Evolutionary conservation across 1,284 basidiomycete species (phyloP).

Genomic region (Lentinula novae-zelandiae): DNA sequence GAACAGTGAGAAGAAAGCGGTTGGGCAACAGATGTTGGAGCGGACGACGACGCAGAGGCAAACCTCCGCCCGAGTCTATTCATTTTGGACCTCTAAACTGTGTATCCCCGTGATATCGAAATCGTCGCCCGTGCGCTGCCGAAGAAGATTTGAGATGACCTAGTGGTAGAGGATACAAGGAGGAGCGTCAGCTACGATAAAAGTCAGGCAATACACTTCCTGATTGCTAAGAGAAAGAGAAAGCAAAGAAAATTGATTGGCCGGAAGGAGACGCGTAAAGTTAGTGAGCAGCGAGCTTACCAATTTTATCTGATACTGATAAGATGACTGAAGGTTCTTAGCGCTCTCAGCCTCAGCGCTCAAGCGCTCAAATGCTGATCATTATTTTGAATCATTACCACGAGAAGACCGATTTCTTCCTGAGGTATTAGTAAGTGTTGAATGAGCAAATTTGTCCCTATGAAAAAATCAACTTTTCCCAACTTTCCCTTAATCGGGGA

Average conservation of each 20-base stretch:
- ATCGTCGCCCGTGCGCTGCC: neutral
- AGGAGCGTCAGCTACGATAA: neutral
- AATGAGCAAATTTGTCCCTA: too few relatives aligned
- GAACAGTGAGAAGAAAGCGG: neutral
- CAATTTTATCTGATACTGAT: neutral
- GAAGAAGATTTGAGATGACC: neutral
- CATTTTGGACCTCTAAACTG: neutral
- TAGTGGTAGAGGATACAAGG: neutral
- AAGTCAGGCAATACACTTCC: neutral
- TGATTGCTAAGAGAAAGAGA: neutral
- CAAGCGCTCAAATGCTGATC: too few relatives aligned
- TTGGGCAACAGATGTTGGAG: neutral
- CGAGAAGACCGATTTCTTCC: too few relatives aligned
- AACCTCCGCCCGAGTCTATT: constrained; percentile 5
- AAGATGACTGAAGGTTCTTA: too few relatives aligned
- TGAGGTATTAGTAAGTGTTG: too few relatives aligned
- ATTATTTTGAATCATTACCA: too few relatives aligned
- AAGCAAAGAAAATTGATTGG: neutral
- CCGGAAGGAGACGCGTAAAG: neutral
- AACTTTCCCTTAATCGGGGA: too few relatives aligned
- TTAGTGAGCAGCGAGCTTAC: neutral
- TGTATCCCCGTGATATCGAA: neutral
- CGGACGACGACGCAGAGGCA: neutral
- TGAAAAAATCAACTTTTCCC: too few relatives aligned
- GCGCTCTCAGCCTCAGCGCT: too few relatives aligned